A percentile compares a stretch with the other conserved stretches of the same genome.
phyloP scores from a whole-genome alignment of 1,139 yeast species.

The Zygoascus meyerae region DNA sequence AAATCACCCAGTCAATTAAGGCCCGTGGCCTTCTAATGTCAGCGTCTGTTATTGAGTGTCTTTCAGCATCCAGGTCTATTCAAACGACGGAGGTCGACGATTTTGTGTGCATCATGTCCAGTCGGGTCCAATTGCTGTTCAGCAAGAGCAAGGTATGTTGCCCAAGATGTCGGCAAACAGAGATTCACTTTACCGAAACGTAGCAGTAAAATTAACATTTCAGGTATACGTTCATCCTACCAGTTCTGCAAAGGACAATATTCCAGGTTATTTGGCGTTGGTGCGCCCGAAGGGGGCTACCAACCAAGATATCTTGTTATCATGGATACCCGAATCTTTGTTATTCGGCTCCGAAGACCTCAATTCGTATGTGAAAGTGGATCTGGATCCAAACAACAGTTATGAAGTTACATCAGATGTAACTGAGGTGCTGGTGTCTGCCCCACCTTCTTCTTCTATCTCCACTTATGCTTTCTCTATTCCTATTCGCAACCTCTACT shows the following conservation, averaged over 20 bases:
- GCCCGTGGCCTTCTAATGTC: background rate
- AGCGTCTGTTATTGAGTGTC: background rate
- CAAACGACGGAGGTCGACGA: slow-evolving; percentile 6
- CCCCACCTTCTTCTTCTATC: slow-evolving; percentile 49
- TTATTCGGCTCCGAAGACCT: slow-evolving; percentile 46
- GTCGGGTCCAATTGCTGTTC: slow-evolving; percentile 32
- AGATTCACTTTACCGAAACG: too few relatives aligned
- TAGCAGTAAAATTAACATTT: background rate
- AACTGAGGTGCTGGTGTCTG: slow-evolving; percentile 39
- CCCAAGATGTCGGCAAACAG: background rate
- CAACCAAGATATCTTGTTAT: slow-evolving; percentile 54
- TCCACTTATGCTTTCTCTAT: slow-evolving; percentile 63
- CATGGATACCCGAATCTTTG: slow-evolving; percentile 69
- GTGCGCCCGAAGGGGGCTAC: slow-evolving; percentile 48
- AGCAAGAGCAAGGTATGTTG: slow-evolving; percentile 34
- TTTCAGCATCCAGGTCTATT: background rate
- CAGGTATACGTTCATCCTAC: slow-evolving; percentile 80
- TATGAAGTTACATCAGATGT: slow-evolving; percentile 14
- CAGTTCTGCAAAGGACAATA: slow-evolving; percentile 62
- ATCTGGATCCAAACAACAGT: slow-evolving; percentile 36
- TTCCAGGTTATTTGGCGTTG: slow-evolving; percentile 68
- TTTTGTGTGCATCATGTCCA: slow-evolving; percentile 13
- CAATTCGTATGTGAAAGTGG: slow-evolving; percentile 48
- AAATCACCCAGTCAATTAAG: background rate
- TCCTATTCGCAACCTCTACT: slow-evolving; percentile 57